These are phyloP conservation scores for Strombidium stylifer DNA, from an alignment of 73 alveolate genomes.

Conservation along the genomic window DNA sequence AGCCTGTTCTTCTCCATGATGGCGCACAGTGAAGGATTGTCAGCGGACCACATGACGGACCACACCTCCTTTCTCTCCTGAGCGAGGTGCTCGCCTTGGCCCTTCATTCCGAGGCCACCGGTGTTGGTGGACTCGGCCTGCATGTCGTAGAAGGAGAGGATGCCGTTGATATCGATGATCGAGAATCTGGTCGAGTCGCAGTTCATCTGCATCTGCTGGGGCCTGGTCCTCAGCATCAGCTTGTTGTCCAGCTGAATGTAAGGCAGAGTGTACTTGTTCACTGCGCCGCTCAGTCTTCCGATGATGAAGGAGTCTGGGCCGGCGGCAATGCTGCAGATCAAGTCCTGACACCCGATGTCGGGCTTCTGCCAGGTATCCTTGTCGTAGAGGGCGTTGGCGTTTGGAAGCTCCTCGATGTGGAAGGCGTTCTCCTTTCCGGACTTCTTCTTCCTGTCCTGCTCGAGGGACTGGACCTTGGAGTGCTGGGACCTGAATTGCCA, in stretches of 20 bases:
- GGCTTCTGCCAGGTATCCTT: conserved; percentile 75
- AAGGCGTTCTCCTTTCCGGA: conserved; percentile 95
- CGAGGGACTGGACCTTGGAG: conserved; percentile 49
- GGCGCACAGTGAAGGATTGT: conserved; percentile 95
- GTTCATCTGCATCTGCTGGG: conserved; percentile 65
- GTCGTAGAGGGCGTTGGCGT: conserved; percentile 81
- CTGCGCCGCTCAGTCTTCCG: conserved; percentile 90
- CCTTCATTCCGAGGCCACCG: conserved; percentile 11
- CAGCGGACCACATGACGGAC: conserved; percentile 98
- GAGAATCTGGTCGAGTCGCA: conserved; percentile 78
- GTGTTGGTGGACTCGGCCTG: conserved; percentile 44
- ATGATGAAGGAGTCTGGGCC: conserved; percentile 92
- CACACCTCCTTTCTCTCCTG: conserved; percentile 96
- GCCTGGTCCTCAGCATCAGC: conserved; percentile 63
- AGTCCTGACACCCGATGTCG: conserved; percentile 79
- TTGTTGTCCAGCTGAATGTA: conserved; percentile 77
- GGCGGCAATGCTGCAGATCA: conserved; percentile 94
- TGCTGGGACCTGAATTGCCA: conserved; percentile 73
- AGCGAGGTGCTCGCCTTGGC: conserved; percentile 57
- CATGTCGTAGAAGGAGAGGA: conserved; percentile 64
- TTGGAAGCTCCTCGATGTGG: conserved; percentile 94
- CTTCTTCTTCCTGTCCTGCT: conserved; percentile 77
- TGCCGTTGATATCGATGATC: conserved; percentile 83
- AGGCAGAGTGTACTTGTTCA: conserved; percentile 86
- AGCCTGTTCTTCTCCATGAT: conserved; percentile 97